Evolutionary conservation across 768 basidiomycete genomes (phyloP).

Genomic region (Serendipita sp.): DNA sequence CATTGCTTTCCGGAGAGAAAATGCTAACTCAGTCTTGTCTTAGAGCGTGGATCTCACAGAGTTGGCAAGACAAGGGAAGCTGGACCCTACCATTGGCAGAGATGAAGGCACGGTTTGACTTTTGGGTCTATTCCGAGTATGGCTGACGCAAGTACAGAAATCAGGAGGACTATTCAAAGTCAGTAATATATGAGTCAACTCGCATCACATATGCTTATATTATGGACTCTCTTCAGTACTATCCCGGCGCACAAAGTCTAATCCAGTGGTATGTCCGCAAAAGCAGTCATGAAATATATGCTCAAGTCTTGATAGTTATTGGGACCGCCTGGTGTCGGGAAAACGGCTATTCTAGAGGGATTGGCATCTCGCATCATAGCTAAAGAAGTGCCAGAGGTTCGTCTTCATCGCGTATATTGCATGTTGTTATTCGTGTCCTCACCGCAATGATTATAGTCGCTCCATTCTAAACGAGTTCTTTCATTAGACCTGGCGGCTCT

Average conservation of each 20-base stretch:
- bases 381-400: conserved; percentile 80
- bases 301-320: conserved; percentile 37
- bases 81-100: conserved; percentile 82
- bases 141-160: conserved; percentile 34
- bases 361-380: conserved; percentile 75
- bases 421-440: neutral
- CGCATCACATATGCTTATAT: neutral
- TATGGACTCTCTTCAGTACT: conserved; percentile 34
- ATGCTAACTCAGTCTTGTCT: neutral
- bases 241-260: conserved; percentile 79
- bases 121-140: neutral
- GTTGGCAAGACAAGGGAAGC: conserved; percentile 65
- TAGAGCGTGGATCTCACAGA: conserved; percentile 77
- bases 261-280: conserved; percentile 58
- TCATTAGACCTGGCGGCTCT: conserved; percentile 72
- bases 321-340: conserved; percentile 80
- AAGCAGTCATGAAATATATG: neutral
- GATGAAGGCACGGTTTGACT: conserved; percentile 45
- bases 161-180: conserved; percentile 79
- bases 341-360: conserved; percentile 85
- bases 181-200: neutral
- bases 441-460: conserved; percentile 33
- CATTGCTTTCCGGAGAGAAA: neutral
- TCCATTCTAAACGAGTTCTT: conserved; percentile 77
- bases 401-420: conserved; percentile 12